Evolutionary conservation across 2,329 filamentous ascomycete species (phyloP).

Genomic region (Aspergillus japonicus): DNA sequence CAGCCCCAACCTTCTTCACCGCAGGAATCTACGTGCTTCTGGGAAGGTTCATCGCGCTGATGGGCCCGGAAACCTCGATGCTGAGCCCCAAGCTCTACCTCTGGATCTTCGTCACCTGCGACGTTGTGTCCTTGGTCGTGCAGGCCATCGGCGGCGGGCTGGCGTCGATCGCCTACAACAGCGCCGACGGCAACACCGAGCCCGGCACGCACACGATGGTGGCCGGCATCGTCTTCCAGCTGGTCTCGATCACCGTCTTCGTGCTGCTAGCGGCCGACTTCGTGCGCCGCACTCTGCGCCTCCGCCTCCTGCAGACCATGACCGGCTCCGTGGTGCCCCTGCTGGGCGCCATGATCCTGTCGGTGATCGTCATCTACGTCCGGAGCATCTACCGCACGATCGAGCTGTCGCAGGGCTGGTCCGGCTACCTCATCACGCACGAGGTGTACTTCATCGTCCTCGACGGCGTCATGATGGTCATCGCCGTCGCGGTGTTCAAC

Average conservation of each 20-base stretch:
- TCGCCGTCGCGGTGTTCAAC: slow-evolving; percentile 48
- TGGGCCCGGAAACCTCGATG: slow-evolving; percentile 47
- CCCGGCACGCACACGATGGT: slow-evolving; percentile 52
- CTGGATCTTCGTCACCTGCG: slow-evolving; percentile 54
- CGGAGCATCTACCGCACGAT: slow-evolving; percentile 53
- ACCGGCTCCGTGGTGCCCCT: slow-evolving; percentile 32
- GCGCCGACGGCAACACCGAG: slow-evolving; percentile 47
- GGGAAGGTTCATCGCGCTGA: slow-evolving; percentile 46
- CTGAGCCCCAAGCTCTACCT: slow-evolving; percentile 47
- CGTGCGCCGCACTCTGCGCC: slow-evolving; percentile 38
- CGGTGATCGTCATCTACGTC: slow-evolving; percentile 47
- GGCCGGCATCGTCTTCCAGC: slow-evolving; percentile 59
- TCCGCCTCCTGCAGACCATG: slow-evolving; percentile 25
- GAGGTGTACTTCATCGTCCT: slow-evolving; percentile 52
- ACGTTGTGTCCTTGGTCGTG: slow-evolving; percentile 55
- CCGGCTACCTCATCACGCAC: slow-evolving; percentile 51
- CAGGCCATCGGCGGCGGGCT: slow-evolving; percentile 58
- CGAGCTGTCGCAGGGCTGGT: slow-evolving; percentile 52
- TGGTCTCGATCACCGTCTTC: slow-evolving; percentile 56
- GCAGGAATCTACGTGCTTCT: slow-evolving; percentile 53
- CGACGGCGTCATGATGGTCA: slow-evolving; percentile 51
- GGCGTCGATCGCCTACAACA: slow-evolving; percentile 45
- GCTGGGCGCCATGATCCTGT: slow-evolving; percentile 42
- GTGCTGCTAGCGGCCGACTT: slow-evolving; percentile 49
- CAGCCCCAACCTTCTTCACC: slow-evolving; percentile 52